Conservation (phyloP, 805 yeast species). For the Maudiozyma barnettii region DNA sequence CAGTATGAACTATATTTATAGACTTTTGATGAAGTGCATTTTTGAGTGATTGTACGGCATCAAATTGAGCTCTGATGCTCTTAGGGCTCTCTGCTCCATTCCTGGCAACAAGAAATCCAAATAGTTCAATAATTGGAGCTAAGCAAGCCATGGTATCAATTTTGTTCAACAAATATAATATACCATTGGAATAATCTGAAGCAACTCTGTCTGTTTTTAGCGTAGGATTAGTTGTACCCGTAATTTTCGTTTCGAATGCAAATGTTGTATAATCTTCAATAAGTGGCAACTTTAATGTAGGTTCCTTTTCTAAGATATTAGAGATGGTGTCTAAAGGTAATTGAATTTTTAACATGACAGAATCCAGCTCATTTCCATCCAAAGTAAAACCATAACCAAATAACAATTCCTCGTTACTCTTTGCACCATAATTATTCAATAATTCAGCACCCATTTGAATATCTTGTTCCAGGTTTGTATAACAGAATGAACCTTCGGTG, state of each 20-base stretch:
- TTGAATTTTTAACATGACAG: constrained; percentile 45
- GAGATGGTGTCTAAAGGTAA: constrained; percentile 25
- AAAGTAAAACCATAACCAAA: constrained; percentile 54
- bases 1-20: not conserved
- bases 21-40: constrained; percentile 45
- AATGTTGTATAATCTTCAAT: constrained; percentile 34
- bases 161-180: constrained; percentile 28
- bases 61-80: constrained; percentile 42
- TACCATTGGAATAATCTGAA: constrained; percentile 23
- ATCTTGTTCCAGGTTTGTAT: constrained; percentile 7
- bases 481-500: constrained; percentile 42
- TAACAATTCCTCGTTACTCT: constrained; percentile 79
- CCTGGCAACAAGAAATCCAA: constrained; percentile 18
- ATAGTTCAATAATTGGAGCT: constrained; percentile 23
- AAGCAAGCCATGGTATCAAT: constrained; percentile 10
- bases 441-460: constrained; percentile 38
- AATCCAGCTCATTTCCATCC: constrained; percentile 48
- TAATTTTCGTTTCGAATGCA: constrained; percentile 24
- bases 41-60: constrained; percentile 48
- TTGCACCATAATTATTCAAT: constrained; percentile 79
- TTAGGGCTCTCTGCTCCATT: constrained; percentile 27
- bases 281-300: constrained; percentile 31
- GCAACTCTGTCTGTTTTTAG: not conserved
- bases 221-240: not conserved
- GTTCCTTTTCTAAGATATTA: constrained; percentile 25